These are phyloP conservation scores for Starmerella potacharoeniae DNA, from an alignment of 805 yeast species.

Conservation along the genomic window DNA sequence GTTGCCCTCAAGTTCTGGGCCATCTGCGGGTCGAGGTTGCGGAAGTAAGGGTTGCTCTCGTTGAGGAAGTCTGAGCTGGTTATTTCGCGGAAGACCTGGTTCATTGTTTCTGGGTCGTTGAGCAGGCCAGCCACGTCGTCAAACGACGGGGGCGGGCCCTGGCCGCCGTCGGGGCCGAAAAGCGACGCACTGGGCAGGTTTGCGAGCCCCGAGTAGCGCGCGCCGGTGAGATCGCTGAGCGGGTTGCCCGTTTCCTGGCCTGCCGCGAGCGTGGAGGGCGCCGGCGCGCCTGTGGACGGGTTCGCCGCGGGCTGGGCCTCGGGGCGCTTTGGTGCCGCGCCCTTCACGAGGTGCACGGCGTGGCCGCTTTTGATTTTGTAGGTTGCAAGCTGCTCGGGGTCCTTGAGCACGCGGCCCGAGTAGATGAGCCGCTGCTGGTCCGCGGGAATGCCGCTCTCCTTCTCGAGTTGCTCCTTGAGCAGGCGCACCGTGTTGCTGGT, in stretches of 20 bases:
- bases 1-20: conserved; percentile 65
- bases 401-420: conserved; percentile 89
- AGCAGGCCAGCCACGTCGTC: conserved; percentile 65
- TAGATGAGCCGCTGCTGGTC: conserved; percentile 82
- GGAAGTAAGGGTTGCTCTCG: conserved; percentile 74
- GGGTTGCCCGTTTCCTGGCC: conserved; percentile 88
- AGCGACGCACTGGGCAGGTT: conserved; percentile 76
- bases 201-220: conserved; percentile 86
- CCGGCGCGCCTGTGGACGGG: conserved; percentile 41
- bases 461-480: conserved; percentile 54
- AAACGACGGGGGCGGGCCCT: conserved; percentile 64
- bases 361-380: conserved; percentile 81
- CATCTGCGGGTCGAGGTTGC: conserved; percentile 77
- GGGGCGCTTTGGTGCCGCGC: conserved; percentile 28
- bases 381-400: conserved; percentile 55
- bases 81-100: conserved; percentile 32
- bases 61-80: conserved; percentile 13
- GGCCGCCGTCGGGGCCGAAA: conserved; percentile 94
- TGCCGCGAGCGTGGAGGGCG: conserved; percentile 52
- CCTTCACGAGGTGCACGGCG: conserved; percentile 79
- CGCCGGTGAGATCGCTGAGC: conserved; percentile 84
- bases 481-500: conserved; percentile 48
- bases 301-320: conserved; percentile 24
- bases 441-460: conserved; percentile 53
- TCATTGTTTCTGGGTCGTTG: conserved; percentile 75